Conservation (phyloP, 257 asterid species). For the Forsythia suspensa region DNA sequence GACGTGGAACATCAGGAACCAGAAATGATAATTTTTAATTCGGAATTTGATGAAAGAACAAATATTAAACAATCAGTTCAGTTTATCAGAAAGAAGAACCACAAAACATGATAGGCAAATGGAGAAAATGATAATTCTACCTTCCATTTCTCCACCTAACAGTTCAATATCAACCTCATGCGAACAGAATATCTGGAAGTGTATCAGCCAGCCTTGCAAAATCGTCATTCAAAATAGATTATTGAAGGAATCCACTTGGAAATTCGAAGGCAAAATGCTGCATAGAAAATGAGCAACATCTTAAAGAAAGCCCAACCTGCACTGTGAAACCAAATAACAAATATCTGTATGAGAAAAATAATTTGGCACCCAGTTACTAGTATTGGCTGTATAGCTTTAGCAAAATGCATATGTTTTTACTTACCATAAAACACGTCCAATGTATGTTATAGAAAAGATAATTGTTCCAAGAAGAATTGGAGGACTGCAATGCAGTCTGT, state of each 20-base stretch:
- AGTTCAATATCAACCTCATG: neutral
- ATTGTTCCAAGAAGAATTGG: too few relatives aligned
- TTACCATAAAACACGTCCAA: neutral
- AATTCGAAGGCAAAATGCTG: neutral
- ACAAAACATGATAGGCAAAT: neutral
- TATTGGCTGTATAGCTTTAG: neutral
- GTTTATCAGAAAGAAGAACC: neutral
- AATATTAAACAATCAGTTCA: neutral
- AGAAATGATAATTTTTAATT: neutral
- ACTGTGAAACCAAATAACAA: neutral
- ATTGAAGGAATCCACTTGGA: neutral
- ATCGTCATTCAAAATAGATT: neutral
- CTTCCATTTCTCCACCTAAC: neutral
- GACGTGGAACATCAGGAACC: conserved; percentile 24
- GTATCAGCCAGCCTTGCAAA: neutral
- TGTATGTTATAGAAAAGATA: neutral
- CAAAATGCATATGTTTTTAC: neutral
- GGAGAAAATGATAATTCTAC: neutral
- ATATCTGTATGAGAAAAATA: neutral
- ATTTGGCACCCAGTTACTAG: neutral
- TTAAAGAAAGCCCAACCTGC: neutral
- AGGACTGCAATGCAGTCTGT: neutral
- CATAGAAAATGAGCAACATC: neutral
- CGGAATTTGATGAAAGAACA: neutral
- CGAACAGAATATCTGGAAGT: neutral